These are phyloP conservation scores for Bremia lactucae DNA, from an alignment of 352 stramenopile genomes.

Conservation along the genomic window DNA sequence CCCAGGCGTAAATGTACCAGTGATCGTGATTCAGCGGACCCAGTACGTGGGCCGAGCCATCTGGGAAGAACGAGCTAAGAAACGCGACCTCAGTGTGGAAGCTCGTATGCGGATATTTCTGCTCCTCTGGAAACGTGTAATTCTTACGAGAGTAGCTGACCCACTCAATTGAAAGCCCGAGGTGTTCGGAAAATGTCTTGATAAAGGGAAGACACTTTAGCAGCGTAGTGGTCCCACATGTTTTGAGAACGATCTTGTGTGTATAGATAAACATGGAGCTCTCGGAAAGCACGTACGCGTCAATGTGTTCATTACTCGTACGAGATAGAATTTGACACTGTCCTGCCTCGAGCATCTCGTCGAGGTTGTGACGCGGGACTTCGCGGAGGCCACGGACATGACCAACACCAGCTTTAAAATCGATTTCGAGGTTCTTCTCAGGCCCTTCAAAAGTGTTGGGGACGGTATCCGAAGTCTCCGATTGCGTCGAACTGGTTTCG, in stretches of 20 bases:
- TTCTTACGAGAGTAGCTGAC: slow-evolving; percentile 99
- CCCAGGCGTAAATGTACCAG: slow-evolving; percentile 98
- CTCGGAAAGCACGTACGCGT: slow-evolving; percentile 93
- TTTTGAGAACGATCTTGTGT: slow-evolving; percentile 99
- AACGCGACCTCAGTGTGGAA: slow-evolving; percentile 97
- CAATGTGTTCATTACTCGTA: slow-evolving; percentile 93
- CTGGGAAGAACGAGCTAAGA: slow-evolving; percentile 84
- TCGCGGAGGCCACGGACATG: slow-evolving; percentile 83
- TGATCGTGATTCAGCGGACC: slow-evolving; percentile 96
- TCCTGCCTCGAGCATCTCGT: slow-evolving; percentile 90
- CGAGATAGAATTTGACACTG: slow-evolving; percentile 95
- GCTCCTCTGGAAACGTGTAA: slow-evolving; percentile 96
- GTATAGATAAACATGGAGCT: slow-evolving; percentile 98
- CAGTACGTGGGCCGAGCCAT: slow-evolving; percentile 77
- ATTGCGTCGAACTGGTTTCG: slow-evolving; percentile 68
- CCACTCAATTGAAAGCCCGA: slow-evolving; percentile 96
- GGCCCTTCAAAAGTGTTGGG: slow-evolving; percentile 94
- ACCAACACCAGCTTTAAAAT: slow-evolving; percentile 79
- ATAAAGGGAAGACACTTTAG: slow-evolving; percentile 87
- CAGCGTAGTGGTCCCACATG: slow-evolving; percentile 98
- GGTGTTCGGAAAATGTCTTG: slow-evolving; percentile 61
- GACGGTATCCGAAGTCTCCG: slow-evolving; percentile 41
- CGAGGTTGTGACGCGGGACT: slow-evolving; percentile 80
- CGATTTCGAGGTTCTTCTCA: slow-evolving; percentile 95
- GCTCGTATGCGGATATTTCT: slow-evolving; percentile 93